A percentile compares a stretch with the other conserved stretches of the same genome.
Conservation (phyloP, 192 early-diverging fungal species). For the Linnemannia zychae region DNA sequence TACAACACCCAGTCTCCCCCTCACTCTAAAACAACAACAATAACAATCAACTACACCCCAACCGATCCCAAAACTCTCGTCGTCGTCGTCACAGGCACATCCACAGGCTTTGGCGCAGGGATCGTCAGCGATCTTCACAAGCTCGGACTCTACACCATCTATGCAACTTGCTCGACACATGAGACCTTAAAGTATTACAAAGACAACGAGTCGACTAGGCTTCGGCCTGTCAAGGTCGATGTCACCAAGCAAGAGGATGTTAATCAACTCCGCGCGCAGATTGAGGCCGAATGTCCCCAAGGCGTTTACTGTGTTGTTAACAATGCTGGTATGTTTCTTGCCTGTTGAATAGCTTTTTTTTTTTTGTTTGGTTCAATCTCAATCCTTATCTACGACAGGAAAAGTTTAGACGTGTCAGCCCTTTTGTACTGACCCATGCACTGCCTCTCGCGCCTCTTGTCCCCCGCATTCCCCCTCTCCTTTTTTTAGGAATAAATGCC, state of each 20-base stretch:
- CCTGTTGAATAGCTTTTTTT: not conserved
- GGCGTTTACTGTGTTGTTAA: conserved; percentile 50
- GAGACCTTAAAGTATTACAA: conserved; percentile 28
- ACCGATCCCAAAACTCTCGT: not conserved
- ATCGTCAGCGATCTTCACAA: conserved; percentile 43
- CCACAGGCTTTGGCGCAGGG: conserved; percentile 51
- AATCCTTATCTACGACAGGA: not conserved
- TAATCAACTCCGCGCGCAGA: conserved; percentile 31
- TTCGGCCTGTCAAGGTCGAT: conserved; percentile 33
- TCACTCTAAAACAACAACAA: not conserved
- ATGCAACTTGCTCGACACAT: conserved; percentile 41
- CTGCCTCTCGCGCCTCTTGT: too few relatives aligned
- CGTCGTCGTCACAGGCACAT: conserved; percentile 6
- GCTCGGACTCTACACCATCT: conserved; percentile 43
- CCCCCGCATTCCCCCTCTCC: too few relatives aligned
- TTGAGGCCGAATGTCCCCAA: conserved; percentile 50
- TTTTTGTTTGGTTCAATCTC: not conserved
- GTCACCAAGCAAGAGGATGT: conserved; percentile 51
- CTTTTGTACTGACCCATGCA: not conserved
- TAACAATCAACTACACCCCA: not conserved
- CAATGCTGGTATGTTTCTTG: conserved; percentile 50
- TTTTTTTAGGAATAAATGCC: conserved; percentile 35
- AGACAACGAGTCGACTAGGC: conserved; percentile 16
- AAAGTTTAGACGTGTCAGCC: not conserved
- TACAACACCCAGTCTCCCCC: not conserved